Conservation (phyloP, 2,329 filamentous ascomycete genomes). For the Pseudogymnoascus sp. region DNA sequence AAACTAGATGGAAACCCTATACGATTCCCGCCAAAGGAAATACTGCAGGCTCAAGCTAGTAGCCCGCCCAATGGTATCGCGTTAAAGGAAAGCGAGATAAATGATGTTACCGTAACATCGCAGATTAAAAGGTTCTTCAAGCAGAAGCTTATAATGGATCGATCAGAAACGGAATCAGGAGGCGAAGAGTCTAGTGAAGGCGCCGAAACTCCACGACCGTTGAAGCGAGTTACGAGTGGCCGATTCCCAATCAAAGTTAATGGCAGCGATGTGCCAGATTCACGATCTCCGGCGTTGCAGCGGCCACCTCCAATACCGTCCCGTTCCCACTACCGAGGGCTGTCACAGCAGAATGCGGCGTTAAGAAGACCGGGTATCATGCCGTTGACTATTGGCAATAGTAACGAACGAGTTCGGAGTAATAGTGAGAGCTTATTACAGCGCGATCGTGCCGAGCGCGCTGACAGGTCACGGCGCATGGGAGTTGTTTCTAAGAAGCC, state of each 20-base stretch:
- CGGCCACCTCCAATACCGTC: conserved; percentile 71
- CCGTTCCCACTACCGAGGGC: conserved; percentile 70
- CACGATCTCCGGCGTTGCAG: conserved; percentile 57
- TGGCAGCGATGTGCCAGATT: conserved; percentile 58
- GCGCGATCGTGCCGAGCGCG: conserved; percentile 36
- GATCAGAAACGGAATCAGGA: conserved; percentile 47
- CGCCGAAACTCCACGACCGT: conserved; percentile 66
- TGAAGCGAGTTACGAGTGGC: conserved; percentile 55
- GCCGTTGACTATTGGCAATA: conserved; percentile 58
- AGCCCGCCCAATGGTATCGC: conserved; percentile 48
- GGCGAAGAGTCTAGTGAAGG: conserved; percentile 62
- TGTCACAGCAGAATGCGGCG: conserved; percentile 57
- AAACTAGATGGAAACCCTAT: conserved; percentile 87
- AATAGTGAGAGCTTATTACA: conserved; percentile 56
- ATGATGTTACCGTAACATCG: conserved; percentile 50
- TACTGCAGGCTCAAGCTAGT: conserved; percentile 50
- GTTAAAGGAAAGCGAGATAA: conserved; percentile 55
- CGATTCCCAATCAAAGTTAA: conserved; percentile 66
- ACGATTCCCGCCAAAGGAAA: conserved; percentile 65
- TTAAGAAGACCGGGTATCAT: conserved; percentile 65
- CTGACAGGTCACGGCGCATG: conserved; percentile 54
- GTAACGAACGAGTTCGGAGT: conserved; percentile 58
- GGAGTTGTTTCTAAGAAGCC: conserved; percentile 53
- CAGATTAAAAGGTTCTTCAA: conserved; percentile 55
- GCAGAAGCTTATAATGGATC: conserved; percentile 39